Base-by-base conservation (phyloP, 345 rosid species). In the Sonneratia alba region DNA sequence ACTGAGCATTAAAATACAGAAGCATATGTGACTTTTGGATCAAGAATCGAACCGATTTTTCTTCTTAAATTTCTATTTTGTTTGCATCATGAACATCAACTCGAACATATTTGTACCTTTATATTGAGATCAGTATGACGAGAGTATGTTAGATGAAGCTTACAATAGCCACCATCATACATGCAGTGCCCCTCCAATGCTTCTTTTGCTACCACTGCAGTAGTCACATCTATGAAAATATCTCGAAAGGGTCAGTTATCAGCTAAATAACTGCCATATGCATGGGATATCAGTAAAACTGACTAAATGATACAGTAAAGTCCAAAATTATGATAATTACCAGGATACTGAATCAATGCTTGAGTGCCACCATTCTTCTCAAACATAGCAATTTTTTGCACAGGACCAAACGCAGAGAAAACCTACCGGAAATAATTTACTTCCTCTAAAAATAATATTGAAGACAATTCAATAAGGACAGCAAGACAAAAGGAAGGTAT, bases 41-140 rank as follows among this genome's bases (percentile, higher is more conserved):
- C 82, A 78, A 74, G 83, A 77, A 76, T 47, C 62, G 70, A 71
- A 77, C 82, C 75, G 79, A 69, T 67, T 84, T 79, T 81, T 79
- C 85, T 71, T 82, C 81, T 79, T 67, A 79, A 73, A 61, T 76
- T 75, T 76, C 77, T 80, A 78, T 75, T 47, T 47, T 47, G 68
- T 70, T 62, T 66, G 63, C 72, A 14, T 80, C 73, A 75, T 80
- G 71, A 79, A 85, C 79, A 79, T 81, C 72, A 85, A 86, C 81
- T 81, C 85, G 79, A 88, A 85, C 47, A 40, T 64, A 62, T 66
- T 34, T 86, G 87, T 95, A 95, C 97, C 99, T 95, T 95, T 71
- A 95, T 91, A 92, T 92, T 95, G 89, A 95, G 99, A 92, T 95
- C 99, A 95, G 97, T 92, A 95, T 95, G 99, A 95, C 97, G 97